phyloP scores from a whole-genome alignment of 2,329 filamentous ascomycete genomes.

The Aureobasidium sp. region DNA sequence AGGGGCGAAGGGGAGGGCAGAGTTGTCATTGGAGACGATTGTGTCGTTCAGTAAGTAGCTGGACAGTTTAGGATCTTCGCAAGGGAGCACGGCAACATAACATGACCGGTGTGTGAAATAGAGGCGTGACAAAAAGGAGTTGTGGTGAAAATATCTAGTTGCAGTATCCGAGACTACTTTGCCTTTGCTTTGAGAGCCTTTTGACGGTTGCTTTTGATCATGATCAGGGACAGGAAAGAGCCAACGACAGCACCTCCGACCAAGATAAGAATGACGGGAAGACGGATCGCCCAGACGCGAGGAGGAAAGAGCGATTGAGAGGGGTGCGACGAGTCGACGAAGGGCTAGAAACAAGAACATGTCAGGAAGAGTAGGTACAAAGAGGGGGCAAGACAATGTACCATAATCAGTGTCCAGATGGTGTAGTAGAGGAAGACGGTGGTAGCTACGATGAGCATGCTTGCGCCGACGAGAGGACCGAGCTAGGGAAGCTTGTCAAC shows the following conservation, averaged over 20 bases:
- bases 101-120: neutral
- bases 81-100: neutral
- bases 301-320: slow-evolving; percentile 94
- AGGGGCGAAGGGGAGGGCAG: slow-evolving; percentile 17
- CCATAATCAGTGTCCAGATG: slow-evolving; percentile 96
- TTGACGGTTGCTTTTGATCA: slow-evolving; percentile 98
- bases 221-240: slow-evolving; percentile 91
- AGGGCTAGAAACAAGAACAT: slow-evolving; percentile 59
- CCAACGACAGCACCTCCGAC: slow-evolving; percentile 89
- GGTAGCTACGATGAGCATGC: slow-evolving; percentile 68
- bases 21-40: slow-evolving; percentile 23
- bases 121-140: neutral
- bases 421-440: slow-evolving; percentile 86
- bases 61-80: too few relatives aligned
- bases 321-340: slow-evolving; percentile 90
- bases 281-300: slow-evolving; percentile 96
- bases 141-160: neutral
- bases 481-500: slow-evolving; percentile 51
- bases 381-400: slow-evolving; percentile 38
- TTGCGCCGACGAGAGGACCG: slow-evolving; percentile 75
- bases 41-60: slow-evolving; percentile 21
- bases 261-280: slow-evolving; percentile 92
- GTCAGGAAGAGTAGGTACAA: neutral
- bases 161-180: slow-evolving; percentile 35
- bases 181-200: slow-evolving; percentile 93